Evolutionary conservation across 331 rosid species (phyloP).

Genomic region (Acacia pycnantha): DNA sequence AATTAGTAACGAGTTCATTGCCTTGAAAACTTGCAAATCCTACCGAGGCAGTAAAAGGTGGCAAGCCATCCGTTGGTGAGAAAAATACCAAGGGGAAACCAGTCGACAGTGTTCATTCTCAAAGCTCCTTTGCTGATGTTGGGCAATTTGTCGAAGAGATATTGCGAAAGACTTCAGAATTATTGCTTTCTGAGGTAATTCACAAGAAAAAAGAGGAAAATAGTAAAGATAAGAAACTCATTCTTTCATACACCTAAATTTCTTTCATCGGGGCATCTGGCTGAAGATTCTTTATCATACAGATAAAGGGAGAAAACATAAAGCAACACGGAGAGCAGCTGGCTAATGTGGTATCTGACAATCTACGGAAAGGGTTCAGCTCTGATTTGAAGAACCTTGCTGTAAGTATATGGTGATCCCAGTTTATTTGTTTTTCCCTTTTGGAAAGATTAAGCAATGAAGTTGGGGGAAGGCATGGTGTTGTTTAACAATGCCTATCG

Average conservation of each 20-base stretch:
- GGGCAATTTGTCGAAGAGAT: slow-evolving; percentile 74
- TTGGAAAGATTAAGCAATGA: neutral
- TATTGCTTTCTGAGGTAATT: slow-evolving; percentile 75
- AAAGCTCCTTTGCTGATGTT: slow-evolving; percentile 53
- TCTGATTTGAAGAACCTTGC: slow-evolving; percentile 75
- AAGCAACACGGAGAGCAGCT: slow-evolving; percentile 63
- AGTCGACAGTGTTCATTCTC: slow-evolving; percentile 31
- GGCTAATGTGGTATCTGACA: slow-evolving; percentile 58
- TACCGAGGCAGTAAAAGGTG: slow-evolving; percentile 48
- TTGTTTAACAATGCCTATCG: neutral
- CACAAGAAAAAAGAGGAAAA: neutral
- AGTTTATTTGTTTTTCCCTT: neutral
- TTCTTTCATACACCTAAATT: slow-evolving; percentile 1
- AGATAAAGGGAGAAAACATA: slow-evolving; percentile 66
- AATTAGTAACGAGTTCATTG: neutral
- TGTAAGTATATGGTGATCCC: slow-evolving; percentile 59
- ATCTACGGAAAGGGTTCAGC: slow-evolving; percentile 51
- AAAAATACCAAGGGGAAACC: slow-evolving; percentile 51
- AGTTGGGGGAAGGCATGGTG: neutral
- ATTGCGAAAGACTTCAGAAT: slow-evolving; percentile 61
- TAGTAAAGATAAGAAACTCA: neutral
- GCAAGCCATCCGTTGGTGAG: slow-evolving; percentile 41
- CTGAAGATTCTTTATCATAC: slow-evolving; percentile 33
- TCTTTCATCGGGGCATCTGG: neutral
- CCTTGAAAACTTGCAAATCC: neutral